phyloP scores from a whole-genome alignment of 192 early-diverging fungal genomes.

The Coemansia sp. region DNA sequence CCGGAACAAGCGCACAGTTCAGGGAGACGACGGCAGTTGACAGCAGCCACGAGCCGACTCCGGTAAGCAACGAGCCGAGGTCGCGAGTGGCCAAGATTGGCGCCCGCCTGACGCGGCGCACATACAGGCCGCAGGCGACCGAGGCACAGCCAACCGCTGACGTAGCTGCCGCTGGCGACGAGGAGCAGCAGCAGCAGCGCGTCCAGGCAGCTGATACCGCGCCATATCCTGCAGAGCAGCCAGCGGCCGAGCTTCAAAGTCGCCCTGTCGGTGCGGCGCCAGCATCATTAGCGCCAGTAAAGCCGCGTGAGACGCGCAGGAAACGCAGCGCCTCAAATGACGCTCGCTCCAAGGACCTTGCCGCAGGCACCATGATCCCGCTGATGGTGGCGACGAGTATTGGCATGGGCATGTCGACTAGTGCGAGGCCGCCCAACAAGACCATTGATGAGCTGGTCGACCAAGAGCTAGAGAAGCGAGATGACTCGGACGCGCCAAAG shows the following conservation, averaged over 20 bases:
- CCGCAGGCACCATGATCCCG: constrained; percentile 44
- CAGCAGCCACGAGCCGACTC: background rate
- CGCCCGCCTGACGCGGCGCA: constrained; percentile 17
- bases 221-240: no score
- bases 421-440: constrained; percentile 43
- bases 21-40: background rate
- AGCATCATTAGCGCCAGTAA: background rate
- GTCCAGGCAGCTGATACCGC: background rate
- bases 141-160: background rate
- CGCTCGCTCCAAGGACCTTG: constrained; percentile 17
- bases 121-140: constrained; percentile 5
- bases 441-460: constrained; percentile 44
- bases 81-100: constrained; percentile 28
- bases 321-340: constrained; percentile 36
- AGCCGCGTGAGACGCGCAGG: constrained; percentile 7
- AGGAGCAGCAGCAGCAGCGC: background rate
- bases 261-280: no score
- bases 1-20: no score
- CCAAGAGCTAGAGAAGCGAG: constrained; percentile 38
- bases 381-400: constrained; percentile 46
- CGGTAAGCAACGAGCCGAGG: constrained; percentile 1
- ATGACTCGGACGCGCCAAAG: background rate
- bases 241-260: no score
- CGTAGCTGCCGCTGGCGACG: background rate
- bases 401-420: constrained; percentile 48